Evolutionary conservation across 2,329 filamentous ascomycete genomes (phyloP).

Genomic region (Xylaria sp.): DNA sequence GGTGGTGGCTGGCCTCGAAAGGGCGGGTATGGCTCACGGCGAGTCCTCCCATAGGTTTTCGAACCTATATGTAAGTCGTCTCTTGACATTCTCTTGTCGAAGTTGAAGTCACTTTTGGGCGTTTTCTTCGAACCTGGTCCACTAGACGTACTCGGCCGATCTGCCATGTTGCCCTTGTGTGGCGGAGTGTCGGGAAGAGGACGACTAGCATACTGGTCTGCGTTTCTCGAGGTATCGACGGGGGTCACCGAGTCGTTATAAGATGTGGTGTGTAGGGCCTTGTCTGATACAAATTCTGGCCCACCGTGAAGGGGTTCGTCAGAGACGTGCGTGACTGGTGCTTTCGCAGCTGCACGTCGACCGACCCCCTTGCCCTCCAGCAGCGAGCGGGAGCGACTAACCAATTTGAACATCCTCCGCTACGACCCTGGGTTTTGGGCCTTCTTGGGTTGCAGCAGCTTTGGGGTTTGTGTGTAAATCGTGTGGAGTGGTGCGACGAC

Average conservation of each 20-base stretch:
- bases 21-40: conserved; percentile 48
- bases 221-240: conserved; percentile 28
- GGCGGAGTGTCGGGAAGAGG: conserved; percentile 33
- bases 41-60: conserved; percentile 41
- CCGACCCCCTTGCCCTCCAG: conserved; percentile 28
- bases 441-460: conserved; percentile 18
- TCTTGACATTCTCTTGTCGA: conserved; percentile 53
- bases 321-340: conserved; percentile 39
- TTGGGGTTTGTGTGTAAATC: conserved; percentile 2
- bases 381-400: conserved; percentile 35
- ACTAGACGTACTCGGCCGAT: conserved; percentile 51
- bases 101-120: conserved; percentile 38
- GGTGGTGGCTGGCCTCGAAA: conserved; percentile 49
- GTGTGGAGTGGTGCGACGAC: conserved; percentile 21
- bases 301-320: conserved; percentile 35
- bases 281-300: conserved; percentile 42
- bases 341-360: conserved; percentile 36
- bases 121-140: conserved; percentile 42
- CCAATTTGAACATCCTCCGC: conserved; percentile 34
- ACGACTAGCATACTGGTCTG: conserved; percentile 35
- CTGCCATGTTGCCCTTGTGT: conserved; percentile 39
- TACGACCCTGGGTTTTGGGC: conserved; percentile 15
- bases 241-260: conserved; percentile 36
- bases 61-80: conserved; percentile 48
- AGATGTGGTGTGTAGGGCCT: conserved; percentile 33